Evolutionary conservation across 208 protist species (phyloP).

Genomic region (Acanthamoeba rhysodes): DNA sequence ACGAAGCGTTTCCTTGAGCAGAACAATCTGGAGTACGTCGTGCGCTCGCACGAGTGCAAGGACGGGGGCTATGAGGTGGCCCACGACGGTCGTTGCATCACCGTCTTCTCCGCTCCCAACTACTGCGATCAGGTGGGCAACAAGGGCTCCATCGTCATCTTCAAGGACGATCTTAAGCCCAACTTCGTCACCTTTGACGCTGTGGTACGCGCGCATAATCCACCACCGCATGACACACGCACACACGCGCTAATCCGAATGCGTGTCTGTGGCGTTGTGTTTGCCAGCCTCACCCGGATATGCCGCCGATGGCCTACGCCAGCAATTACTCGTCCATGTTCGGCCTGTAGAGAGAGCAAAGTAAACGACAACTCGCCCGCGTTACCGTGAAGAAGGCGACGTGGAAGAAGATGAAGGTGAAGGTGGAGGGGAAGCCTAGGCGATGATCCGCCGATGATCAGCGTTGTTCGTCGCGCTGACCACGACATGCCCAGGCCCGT

Average conservation of each 20-base stretch:
- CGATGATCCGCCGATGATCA: too few relatives aligned
- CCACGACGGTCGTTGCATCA: conserved; percentile 95
- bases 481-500: not conserved
- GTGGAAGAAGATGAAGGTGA: too few relatives aligned
- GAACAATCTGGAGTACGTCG: conserved; percentile 93
- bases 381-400: too few relatives aligned
- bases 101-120: conserved; percentile 99
- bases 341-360: not conserved
- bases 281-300: conserved; percentile 84
- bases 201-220: conserved; percentile 77
- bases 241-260: not conserved
- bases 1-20: conserved; percentile 95
- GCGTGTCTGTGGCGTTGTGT: not conserved
- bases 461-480: too few relatives aligned
- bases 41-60: conserved; percentile 34
- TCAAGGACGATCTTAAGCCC: conserved; percentile 82
- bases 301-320: conserved; percentile 89
- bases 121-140: conserved; percentile 98
- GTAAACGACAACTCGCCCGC: not conserved
- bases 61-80: conserved; percentile 94
- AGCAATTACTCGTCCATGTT: conserved; percentile 64
- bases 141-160: conserved; percentile 90
- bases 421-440: too few relatives aligned
- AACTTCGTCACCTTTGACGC: conserved; percentile 83
- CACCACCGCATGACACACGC: too few relatives aligned